A percentile compares a stretch with the other conserved stretches of the same genome.
These are phyloP conservation scores for Tricholoma matsutake DNA, from an alignment of 768 basidiomycete genomes.

Conservation along the genomic window DNA sequence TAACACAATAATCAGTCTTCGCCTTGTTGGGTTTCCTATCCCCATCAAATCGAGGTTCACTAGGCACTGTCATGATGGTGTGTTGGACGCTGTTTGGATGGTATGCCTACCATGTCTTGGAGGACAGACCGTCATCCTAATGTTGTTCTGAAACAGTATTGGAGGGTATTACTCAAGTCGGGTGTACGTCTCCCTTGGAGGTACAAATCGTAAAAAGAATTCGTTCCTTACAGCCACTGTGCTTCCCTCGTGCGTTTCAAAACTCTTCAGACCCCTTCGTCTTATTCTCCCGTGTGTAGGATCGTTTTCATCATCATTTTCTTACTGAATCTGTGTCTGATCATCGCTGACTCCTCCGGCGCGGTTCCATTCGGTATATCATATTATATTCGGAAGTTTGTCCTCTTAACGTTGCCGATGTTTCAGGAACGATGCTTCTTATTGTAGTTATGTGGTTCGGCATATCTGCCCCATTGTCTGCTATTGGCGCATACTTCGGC, in stretches of 20 bases:
- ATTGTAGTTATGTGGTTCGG: slow-evolving; percentile 90
- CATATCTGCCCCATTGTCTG: slow-evolving; percentile 87
- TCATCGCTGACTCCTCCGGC: slow-evolving; percentile 84
- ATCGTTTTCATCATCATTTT: slow-evolving; percentile 83
- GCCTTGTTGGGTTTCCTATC: slow-evolving; percentile 91
- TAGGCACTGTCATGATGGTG: slow-evolving; percentile 92
- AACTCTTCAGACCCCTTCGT: not conserved
- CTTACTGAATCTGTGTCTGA: slow-evolving; percentile 86
- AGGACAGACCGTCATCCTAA: not conserved
- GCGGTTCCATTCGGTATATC: slow-evolving; percentile 88
- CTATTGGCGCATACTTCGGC: slow-evolving; percentile 84
- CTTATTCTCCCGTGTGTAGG: slow-evolving; percentile 34
- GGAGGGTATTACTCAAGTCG: slow-evolving; percentile 88
- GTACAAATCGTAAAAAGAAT: slow-evolving; percentile 74
- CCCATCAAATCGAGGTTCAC: slow-evolving; percentile 91
- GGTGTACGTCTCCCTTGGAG: slow-evolving; percentile 77
- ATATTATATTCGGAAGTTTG: not conserved
- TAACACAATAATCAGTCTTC: slow-evolving; percentile 54
- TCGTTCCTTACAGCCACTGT: slow-evolving; percentile 86
- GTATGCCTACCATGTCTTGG: slow-evolving; percentile 33
- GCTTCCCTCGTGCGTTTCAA: slow-evolving; percentile 69
- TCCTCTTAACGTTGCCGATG: not conserved
- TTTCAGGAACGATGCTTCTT: slow-evolving; percentile 74
- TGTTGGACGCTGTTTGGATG: slow-evolving; percentile 93
- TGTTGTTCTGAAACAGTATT: slow-evolving; percentile 44